Percentiles rank a stretch among this genome's conserved stretches.
Evolutionary conservation across 2,329 filamentous ascomycete species (phyloP).

Genomic region (Chaetomiaceae sp.): DNA sequence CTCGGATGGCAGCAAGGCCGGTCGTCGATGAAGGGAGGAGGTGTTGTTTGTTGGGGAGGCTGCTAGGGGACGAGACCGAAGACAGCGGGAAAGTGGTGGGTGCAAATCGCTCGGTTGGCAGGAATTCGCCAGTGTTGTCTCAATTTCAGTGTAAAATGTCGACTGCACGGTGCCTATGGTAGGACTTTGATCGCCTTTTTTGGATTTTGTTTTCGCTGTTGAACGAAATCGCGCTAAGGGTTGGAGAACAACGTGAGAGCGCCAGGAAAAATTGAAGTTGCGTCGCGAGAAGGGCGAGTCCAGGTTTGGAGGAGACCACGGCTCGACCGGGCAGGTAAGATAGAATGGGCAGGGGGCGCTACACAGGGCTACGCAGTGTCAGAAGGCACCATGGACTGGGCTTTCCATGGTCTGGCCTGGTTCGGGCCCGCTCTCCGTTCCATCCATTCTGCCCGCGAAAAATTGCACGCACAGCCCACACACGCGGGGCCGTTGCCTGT

Average conservation of each 20-base stretch:
- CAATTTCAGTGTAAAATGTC: constrained; percentile 19
- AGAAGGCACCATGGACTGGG: constrained; percentile 19
- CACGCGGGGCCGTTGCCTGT: constrained; percentile 10
- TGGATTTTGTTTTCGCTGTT: constrained; percentile 12
- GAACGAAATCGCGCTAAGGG: constrained; percentile 18
- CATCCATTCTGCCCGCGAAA: constrained; percentile 13
- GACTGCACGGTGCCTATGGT: constrained; percentile 17
- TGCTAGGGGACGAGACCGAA: constrained; percentile 26
- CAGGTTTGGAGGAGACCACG: constrained; percentile 23
- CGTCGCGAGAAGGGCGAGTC: constrained; percentile 21
- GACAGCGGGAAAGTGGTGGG: constrained; percentile 12
- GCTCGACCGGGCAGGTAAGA: constrained; percentile 17
- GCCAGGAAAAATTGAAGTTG: constrained; percentile 23
- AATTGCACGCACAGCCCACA: constrained; percentile 18
- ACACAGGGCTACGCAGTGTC: constrained; percentile 18
- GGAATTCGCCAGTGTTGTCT: constrained; percentile 24
- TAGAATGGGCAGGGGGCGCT: constrained; percentile 21
- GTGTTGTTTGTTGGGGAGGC: constrained; percentile 18
- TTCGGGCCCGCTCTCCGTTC: not conserved
- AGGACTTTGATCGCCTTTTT: constrained; percentile 25
- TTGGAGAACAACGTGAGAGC: constrained; percentile 18
- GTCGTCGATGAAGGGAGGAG: constrained; percentile 19
- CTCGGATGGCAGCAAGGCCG: constrained; percentile 16
- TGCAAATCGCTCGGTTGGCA: constrained; percentile 22
- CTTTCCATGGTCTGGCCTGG: not conserved